Percentiles rank a stretch among this genome's conserved stretches.
These are phyloP conservation scores for Diutina pseudorugosa DNA, from an alignment of 1,139 yeast genomes.

Conservation along the genomic window DNA sequence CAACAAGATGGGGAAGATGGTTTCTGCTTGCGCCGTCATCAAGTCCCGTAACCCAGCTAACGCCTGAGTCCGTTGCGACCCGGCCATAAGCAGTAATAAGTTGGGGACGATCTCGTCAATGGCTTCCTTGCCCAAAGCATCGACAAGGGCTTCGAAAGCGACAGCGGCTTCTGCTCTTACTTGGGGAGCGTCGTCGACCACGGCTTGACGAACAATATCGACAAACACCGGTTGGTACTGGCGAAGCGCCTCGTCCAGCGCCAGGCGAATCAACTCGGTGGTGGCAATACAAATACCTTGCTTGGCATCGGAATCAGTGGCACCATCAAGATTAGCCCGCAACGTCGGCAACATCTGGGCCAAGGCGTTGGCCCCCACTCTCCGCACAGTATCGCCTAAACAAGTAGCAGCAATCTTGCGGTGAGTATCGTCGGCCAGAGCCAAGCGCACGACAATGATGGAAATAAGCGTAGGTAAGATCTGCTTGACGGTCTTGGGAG, in stretches of 20 bases:
- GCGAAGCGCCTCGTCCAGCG: conserved; percentile 48
- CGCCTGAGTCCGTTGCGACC: conserved; percentile 45
- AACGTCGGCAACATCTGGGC: conserved; percentile 78
- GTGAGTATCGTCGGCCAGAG: conserved; percentile 66
- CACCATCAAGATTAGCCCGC: conserved; percentile 9
- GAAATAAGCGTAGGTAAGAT: conserved; percentile 75
- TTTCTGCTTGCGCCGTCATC: conserved; percentile 82
- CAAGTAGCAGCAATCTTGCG: conserved; percentile 89
- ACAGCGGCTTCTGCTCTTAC: conserved; percentile 89
- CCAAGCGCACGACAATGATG: conserved; percentile 71
- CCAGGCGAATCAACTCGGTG: conserved; percentile 70
- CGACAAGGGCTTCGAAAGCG: conserved; percentile 82
- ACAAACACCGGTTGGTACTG: conserved; percentile 63
- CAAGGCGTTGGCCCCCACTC: conserved; percentile 87
- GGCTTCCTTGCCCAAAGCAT: conserved; percentile 70
- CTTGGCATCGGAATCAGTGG: conserved; percentile 59
- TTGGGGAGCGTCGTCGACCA: conserved; percentile 57
- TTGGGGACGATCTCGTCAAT: conserved; percentile 84
- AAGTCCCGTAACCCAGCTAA: conserved; percentile 89
- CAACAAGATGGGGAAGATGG: conserved; percentile 85
- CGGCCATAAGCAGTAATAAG: conserved; percentile 58
- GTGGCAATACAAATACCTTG: conserved; percentile 96
- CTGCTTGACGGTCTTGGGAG: conserved; percentile 93
- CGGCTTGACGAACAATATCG: conserved; percentile 62
- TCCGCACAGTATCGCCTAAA: conserved; percentile 86